These are phyloP conservation scores for Panellus pusillus DNA, from an alignment of 768 basidiomycete species.

Conservation along the genomic window DNA sequence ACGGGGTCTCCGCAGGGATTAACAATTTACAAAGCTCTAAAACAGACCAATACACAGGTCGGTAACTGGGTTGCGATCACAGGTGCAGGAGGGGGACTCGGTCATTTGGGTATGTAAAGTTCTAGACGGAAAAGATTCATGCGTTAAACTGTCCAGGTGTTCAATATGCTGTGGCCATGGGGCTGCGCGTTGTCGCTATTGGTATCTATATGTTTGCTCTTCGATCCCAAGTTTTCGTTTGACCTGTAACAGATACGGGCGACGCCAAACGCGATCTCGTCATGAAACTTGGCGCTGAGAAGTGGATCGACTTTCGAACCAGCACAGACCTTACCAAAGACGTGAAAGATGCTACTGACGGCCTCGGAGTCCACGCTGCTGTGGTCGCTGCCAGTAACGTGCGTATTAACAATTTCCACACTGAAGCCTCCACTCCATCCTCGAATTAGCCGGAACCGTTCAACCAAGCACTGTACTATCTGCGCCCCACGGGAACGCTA, in stretches of 20 bases:
- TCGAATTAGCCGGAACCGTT: slow-evolving; percentile 34
- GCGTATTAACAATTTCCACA: slow-evolving; percentile 16
- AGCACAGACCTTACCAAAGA: slow-evolving; percentile 58
- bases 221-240: slow-evolving; percentile 33
- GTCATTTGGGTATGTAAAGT: slow-evolving; percentile 57
- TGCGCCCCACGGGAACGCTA: slow-evolving; percentile 66
- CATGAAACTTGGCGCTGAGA: slow-evolving; percentile 55
- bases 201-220: slow-evolving; percentile 26
- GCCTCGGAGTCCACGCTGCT: slow-evolving; percentile 70
- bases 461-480: slow-evolving; percentile 64
- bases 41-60: slow-evolving; percentile 53
- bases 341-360: slow-evolving; percentile 60
- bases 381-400: slow-evolving; percentile 58
- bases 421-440: not conserved
- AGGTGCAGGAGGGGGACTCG: slow-evolving; percentile 78
- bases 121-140: not conserved
- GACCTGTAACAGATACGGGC: slow-evolving; percentile 61
- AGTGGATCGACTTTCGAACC: slow-evolving; percentile 76
- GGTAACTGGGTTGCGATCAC: slow-evolving; percentile 77
- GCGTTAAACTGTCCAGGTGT: slow-evolving; percentile 41
- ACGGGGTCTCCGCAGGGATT: slow-evolving; percentile 50
- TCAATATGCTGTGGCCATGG: slow-evolving; percentile 78
- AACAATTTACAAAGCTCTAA: slow-evolving; percentile 81
- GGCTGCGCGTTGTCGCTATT: slow-evolving; percentile 61
- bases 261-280: slow-evolving; percentile 63